phyloP scores from a whole-genome alignment of 2,329 filamentous ascomycete genomes.

The Penicillium sp. region DNA sequence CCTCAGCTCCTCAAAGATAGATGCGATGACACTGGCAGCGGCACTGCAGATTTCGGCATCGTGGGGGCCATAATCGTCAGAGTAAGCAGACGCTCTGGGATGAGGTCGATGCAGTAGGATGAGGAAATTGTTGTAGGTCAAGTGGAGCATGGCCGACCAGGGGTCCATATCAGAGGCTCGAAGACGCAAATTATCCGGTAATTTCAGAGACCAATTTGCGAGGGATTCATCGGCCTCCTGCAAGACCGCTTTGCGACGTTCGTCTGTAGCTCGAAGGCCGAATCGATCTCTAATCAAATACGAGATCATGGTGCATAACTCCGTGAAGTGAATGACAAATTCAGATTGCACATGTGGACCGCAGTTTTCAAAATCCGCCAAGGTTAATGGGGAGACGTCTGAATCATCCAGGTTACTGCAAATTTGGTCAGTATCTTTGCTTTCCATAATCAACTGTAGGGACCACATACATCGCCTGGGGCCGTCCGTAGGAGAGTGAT shows the following conservation, averaged over 20 bases:
- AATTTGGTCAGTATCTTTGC: slow-evolving; percentile 1
- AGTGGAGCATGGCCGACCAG: slow-evolving; percentile 41
- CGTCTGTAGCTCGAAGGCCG: slow-evolving; percentile 35
- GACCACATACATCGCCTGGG: slow-evolving; percentile 43
- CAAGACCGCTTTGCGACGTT: slow-evolving; percentile 38
- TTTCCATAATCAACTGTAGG: not conserved
- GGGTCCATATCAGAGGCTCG: slow-evolving; percentile 38
- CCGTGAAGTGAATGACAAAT: slow-evolving; percentile 45
- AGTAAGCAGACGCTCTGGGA: slow-evolving; percentile 38
- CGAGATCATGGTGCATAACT: slow-evolving; percentile 48
- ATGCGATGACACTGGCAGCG: slow-evolving; percentile 41
- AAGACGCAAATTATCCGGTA: slow-evolving; percentile 38
- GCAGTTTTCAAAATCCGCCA: slow-evolving; percentile 45
- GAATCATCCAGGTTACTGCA: slow-evolving; percentile 46
- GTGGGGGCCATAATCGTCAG: slow-evolving; percentile 41
- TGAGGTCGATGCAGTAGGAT: slow-evolving; percentile 43
- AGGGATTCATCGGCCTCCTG: slow-evolving; percentile 38
- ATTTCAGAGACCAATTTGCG: slow-evolving; percentile 39
- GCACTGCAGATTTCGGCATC: slow-evolving; percentile 43
- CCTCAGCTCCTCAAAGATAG: slow-evolving; percentile 41
- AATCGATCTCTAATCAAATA: slow-evolving; percentile 40
- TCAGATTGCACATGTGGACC: slow-evolving; percentile 41
- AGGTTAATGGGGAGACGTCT: slow-evolving; percentile 43
- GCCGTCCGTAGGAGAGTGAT: slow-evolving; percentile 46
- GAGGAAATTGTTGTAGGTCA: slow-evolving; percentile 43